These are phyloP conservation scores for Xanthoparmelia taractica DNA, from an alignment of 495 filamentous ascomycete genomes.

Conservation along the genomic window DNA sequence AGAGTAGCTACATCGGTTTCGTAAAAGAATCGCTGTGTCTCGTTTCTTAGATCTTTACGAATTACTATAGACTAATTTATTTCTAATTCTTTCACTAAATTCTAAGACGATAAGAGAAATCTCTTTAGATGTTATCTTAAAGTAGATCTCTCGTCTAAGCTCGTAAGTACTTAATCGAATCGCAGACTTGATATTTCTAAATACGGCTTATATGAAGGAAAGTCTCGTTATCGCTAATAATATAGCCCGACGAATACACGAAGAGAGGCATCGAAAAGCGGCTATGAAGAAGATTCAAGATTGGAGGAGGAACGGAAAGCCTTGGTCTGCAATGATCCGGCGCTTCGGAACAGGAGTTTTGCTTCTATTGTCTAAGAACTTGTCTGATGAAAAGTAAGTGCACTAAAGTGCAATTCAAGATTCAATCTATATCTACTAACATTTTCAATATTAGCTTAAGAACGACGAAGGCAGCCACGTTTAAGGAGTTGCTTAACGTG, in stretches of 20 bases:
- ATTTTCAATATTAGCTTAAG: neutral
- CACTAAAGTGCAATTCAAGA: neutral
- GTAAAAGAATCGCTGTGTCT: neutral
- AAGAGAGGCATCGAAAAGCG: neutral
- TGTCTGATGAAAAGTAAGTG: conserved; percentile 2
- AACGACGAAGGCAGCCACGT: neutral
- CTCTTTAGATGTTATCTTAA: neutral
- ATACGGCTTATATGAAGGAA: neutral
- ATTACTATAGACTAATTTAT: neutral
- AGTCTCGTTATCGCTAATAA: neutral
- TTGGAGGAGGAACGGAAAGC: neutral
- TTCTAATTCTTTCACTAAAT: neutral
- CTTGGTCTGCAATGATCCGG: neutral
- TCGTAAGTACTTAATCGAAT: conserved; percentile 2
- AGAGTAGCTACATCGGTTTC: neutral
- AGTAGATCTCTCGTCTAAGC: neutral
- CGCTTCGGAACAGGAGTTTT: neutral
- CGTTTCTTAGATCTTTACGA: conserved; percentile 4
- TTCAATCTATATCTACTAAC: neutral
- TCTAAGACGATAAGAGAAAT: neutral
- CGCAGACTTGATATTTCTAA: neutral
- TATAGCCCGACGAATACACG: neutral
- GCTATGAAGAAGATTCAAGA: neutral
- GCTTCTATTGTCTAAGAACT: neutral
- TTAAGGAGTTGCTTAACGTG: neutral